Percentiles rank a stretch among this genome's conserved stretches.
These are phyloP conservation scores for Phytopythium chamaehyphon DNA, from an alignment of 352 stramenopile genomes.

Conservation along the genomic window DNA sequence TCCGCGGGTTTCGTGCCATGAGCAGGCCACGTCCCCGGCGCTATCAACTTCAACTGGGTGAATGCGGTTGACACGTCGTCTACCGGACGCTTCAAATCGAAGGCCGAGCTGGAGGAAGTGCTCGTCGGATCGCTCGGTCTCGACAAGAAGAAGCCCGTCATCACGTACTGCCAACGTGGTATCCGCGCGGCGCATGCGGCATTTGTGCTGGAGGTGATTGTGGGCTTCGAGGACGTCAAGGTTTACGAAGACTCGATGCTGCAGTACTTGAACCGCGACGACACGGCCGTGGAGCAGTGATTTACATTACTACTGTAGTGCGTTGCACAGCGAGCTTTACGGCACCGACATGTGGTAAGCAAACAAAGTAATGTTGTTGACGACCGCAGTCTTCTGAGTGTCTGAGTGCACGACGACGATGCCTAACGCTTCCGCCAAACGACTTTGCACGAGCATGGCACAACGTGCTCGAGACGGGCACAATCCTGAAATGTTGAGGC, in stretches of 20 bases:
- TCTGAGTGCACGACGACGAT: no score
- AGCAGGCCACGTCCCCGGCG: conserved; percentile 55
- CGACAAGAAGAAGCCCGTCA: conserved; percentile 41
- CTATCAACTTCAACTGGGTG: conserved; percentile 73
- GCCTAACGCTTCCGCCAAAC: no score
- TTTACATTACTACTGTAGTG: neutral
- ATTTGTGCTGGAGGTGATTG: conserved; percentile 66
- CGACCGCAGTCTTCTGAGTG: no score
- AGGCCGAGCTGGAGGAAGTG: conserved; percentile 43
- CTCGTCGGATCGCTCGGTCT: conserved; percentile 35
- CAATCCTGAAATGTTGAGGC: no score
- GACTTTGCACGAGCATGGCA: no score
- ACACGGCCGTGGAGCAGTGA: conserved; percentile 43
- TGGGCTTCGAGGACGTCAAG: conserved; percentile 42
- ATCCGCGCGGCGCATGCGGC: conserved; percentile 66
- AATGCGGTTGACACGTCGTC: conserved; percentile 40
- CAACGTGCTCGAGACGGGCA: no score
- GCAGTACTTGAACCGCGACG: conserved; percentile 71
- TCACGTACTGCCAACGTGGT: conserved; percentile 73
- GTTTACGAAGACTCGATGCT: conserved; percentile 80
- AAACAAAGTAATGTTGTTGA: no score
- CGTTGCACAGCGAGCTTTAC: no score
- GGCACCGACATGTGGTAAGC: no score
- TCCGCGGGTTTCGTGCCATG: neutral
- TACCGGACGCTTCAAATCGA: conserved; percentile 60